phyloP scores from a whole-genome alignment of 805 yeast genomes.

The Cyberlindnera galapagoensis region DNA sequence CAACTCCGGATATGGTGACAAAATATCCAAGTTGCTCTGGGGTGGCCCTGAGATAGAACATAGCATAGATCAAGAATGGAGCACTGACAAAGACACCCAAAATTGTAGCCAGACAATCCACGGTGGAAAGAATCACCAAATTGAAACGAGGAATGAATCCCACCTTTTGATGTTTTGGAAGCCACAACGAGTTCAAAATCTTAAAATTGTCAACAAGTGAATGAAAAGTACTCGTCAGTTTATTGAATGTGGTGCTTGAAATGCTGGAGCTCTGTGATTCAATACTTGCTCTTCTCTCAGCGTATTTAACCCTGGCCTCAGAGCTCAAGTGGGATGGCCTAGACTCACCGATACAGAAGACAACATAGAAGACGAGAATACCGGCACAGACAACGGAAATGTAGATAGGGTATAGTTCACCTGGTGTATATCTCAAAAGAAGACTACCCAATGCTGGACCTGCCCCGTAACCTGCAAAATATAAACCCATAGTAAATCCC shows the following conservation, averaged over 20 bases:
- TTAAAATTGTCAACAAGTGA: conserved; percentile 8
- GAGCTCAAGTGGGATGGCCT: conserved; percentile 49
- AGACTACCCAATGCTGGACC: conserved; percentile 60
- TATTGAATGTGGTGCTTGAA: background rate
- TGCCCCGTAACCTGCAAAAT: conserved; percentile 51
- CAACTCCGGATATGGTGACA: conserved; percentile 43
- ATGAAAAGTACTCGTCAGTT: too few species aligned
- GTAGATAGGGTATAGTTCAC: too few species aligned
- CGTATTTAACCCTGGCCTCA: conserved; percentile 39
- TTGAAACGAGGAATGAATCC: conserved; percentile 35
- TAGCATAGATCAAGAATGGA: conserved; percentile 45
- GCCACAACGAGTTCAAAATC: conserved; percentile 53
- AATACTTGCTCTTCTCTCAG: conserved; percentile 24
- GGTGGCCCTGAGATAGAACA: conserved; percentile 47
- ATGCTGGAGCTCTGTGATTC: conserved; percentile 20
- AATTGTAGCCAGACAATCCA: conserved; percentile 38
- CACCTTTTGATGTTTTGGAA: conserved; percentile 32
- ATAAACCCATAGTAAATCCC: conserved; percentile 51
- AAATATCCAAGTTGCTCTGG: conserved; percentile 49
- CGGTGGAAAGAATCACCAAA: conserved; percentile 38
- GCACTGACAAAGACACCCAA: conserved; percentile 35
- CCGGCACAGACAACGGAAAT: conserved; percentile 26
- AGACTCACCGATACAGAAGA: conserved; percentile 52
- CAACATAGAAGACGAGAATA: conserved; percentile 28
- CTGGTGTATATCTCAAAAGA: conserved; percentile 25